These are phyloP conservation scores for Tremella yokohamensis DNA, from an alignment of 768 basidiomycete genomes.

Conservation along the genomic window DNA sequence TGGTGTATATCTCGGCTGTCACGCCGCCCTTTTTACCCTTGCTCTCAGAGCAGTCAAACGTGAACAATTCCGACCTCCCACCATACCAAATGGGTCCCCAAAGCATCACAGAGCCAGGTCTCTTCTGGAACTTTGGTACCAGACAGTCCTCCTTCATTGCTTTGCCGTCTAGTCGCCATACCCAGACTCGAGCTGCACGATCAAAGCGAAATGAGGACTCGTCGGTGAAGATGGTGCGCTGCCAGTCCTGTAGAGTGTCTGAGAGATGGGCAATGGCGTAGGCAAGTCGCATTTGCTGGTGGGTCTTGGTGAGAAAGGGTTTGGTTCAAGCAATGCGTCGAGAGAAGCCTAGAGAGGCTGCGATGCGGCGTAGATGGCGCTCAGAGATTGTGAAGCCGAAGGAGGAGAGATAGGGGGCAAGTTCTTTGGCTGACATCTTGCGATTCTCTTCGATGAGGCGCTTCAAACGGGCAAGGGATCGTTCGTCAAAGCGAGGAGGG, in stretches of 20 bases:
- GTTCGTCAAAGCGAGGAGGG: background rate
- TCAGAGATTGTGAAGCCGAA: slow-evolving; percentile 2
- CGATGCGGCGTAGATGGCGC: slow-evolving; percentile 1
- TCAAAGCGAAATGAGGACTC: slow-evolving; percentile 9
- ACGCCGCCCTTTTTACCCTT: slow-evolving; percentile 15
- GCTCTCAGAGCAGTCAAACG: slow-evolving; percentile 15
- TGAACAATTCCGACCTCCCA: slow-evolving; percentile 14
- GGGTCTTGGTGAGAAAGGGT: slow-evolving; percentile 4
- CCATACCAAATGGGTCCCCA: slow-evolving; percentile 21
- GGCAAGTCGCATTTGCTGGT: background rate
- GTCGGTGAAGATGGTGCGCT: slow-evolving; percentile 10
- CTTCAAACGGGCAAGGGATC: background rate
- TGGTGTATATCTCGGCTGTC: slow-evolving; percentile 16
- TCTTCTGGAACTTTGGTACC: slow-evolving; percentile 5
- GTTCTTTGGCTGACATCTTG: background rate
- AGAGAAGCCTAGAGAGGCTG: slow-evolving; percentile 6
- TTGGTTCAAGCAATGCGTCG: slow-evolving; percentile 11
- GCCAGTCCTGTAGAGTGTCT: slow-evolving; percentile 10
- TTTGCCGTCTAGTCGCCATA: slow-evolving; percentile 9
- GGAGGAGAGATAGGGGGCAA: background rate
- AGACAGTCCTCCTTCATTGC: slow-evolving; percentile 7
- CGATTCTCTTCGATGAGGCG: background rate
- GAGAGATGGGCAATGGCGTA: slow-evolving; percentile 3
- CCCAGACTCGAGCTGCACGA: slow-evolving; percentile 3
- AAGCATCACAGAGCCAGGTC: slow-evolving; percentile 11